phyloP scores from a whole-genome alignment of 2,329 filamentous ascomycete species.

The Fusarium buxicola region DNA sequence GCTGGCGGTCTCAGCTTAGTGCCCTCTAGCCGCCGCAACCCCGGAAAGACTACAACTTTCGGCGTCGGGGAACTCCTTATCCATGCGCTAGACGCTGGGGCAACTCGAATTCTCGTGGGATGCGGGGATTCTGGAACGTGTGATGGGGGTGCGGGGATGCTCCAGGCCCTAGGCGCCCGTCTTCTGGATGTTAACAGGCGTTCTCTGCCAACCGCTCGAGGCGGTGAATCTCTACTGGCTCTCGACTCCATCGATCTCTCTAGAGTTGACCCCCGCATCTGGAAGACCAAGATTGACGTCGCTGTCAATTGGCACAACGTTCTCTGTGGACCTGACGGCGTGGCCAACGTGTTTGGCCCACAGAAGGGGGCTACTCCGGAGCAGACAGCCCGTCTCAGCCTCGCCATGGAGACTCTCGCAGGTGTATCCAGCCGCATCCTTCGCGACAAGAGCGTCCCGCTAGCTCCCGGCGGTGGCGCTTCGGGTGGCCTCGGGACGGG shows the following conservation, averaged over 20 bases:
- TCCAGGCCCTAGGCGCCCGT: conserved; percentile 62
- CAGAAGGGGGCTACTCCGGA: conserved; percentile 61
- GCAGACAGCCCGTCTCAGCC: conserved; percentile 56
- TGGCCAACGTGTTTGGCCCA: conserved; percentile 62
- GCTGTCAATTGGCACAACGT: conserved; percentile 65
- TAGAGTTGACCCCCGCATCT: conserved; percentile 47
- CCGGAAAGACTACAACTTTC: conserved; percentile 61
- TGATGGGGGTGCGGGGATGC: conserved; percentile 65
- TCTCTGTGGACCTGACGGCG: conserved; percentile 60
- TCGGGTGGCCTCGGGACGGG: conserved; percentile 65
- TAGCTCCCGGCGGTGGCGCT: conserved; percentile 60
- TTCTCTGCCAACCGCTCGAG: conserved; percentile 53
- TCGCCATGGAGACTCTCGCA: conserved; percentile 58
- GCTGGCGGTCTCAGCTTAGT: conserved; percentile 64
- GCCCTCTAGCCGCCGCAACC: conserved; percentile 57
- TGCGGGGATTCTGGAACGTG: conserved; percentile 67
- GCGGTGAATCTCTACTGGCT: conserved; percentile 54
- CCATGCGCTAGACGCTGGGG: conserved; percentile 59
- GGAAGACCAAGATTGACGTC: conserved; percentile 56
- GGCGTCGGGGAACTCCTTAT: conserved; percentile 63
- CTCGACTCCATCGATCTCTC: conserved; percentile 56
- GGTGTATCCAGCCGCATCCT: conserved; percentile 50
- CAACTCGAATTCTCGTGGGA: conserved; percentile 59
- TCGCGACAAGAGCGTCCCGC: conserved; percentile 50
- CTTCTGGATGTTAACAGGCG: conserved; percentile 54